phyloP scores from a whole-genome alignment of 768 basidiomycete species.

The Omphalotus guepiniiformis region DNA sequence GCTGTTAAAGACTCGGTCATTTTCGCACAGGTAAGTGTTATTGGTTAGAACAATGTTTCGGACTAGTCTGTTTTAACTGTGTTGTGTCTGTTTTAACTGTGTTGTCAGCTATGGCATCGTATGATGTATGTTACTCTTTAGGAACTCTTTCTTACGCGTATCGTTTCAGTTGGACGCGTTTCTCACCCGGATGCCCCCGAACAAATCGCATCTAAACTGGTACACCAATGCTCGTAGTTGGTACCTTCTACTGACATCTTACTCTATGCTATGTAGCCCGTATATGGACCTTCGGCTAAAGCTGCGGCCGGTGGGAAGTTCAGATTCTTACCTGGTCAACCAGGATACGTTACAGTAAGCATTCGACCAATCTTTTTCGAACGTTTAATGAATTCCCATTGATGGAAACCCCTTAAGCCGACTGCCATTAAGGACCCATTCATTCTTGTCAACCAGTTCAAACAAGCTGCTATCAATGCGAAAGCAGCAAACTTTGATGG shows the following conservation, averaged over 20 bases:
- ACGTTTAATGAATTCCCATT: not conserved
- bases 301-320: conserved; percentile 24
- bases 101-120: conserved; percentile 22
- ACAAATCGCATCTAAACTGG: conserved; percentile 22
- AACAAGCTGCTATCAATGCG: conserved; percentile 30
- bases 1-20: conserved; percentile 25
- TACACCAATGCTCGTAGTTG: conserved; percentile 5
- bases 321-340: conserved; percentile 20
- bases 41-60: too few relatives aligned
- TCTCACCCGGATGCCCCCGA: conserved; percentile 24
- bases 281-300: conserved; percentile 22
- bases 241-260: not conserved
- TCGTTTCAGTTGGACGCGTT: conserved; percentile 20
- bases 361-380: not conserved
- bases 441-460: conserved; percentile 24
- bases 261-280: conserved; percentile 15
- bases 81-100: not conserved
- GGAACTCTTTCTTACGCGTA: not conserved
- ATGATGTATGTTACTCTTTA: not conserved
- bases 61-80: not conserved
- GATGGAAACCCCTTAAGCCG: too few relatives aligned
- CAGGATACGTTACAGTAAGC: conserved; percentile 23
- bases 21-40: conserved; percentile 20
- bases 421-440: conserved; percentile 26
- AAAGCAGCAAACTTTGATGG: conserved; percentile 33